Base-by-base conservation (phyloP, 768 basidiomycete species). In the Leccinum pellstonianum region DNA sequence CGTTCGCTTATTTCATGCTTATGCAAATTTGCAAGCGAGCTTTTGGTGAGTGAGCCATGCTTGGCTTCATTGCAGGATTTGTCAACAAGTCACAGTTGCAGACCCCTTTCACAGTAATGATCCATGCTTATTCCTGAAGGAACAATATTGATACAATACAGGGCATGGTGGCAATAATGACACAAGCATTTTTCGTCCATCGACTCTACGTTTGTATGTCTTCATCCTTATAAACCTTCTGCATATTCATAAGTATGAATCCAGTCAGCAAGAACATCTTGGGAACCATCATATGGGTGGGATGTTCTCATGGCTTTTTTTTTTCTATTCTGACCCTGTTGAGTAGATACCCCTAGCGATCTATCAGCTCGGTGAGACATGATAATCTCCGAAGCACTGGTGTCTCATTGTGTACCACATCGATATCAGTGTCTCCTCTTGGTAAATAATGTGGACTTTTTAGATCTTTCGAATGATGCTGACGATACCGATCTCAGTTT, bases 281-380 rank as follows among this genome's bases (percentile, higher is more conserved):
- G 6, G 58, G 1, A 43, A 27, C 25, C 8, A 1, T 55, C 29
- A 27, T 60, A 43, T 54, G 43, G 54, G 59, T 60, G 37, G 11
- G 59, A 9, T 43, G 17, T 43, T 37, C 35, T 6, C 37, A 4
- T 43, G 41, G 41, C n/a, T 9, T 21, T 43, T n/a, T 43, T 43
- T 31, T n/a, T n/a, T 43, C n/a, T n/a, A n/a, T n/a, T 43, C 41
- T 43, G 41, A 4, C 29, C 12, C 4, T 46, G 12, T 31, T 5
- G 17, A 29, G n/a, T 43, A 60, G 59, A 11, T 56, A n/a, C 59
- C 55, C 17, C 3, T 35, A 12, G 46, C 51, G 19, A 21, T 49
- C 14, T 60, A 48, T 21, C 55, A 52, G 6, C 41, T 60, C 11
- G 55, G 59, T 60, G 43, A 56, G 59, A 48, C 15, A 14, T 33